Conservation (phyloP, 1,284 basidiomycete species). For the Leccinum ponderosum region DNA sequence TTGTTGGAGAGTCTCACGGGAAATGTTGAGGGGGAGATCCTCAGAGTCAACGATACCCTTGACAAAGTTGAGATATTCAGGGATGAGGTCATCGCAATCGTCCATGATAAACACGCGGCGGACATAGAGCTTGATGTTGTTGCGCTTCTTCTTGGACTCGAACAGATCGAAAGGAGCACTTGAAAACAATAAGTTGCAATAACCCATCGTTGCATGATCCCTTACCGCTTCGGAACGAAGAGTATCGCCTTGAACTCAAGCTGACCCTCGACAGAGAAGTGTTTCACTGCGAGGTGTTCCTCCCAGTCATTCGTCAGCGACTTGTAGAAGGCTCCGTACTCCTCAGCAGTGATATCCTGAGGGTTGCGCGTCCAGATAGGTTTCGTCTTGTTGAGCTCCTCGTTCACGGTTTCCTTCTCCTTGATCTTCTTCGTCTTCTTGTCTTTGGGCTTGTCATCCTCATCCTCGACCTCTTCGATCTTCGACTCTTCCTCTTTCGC, state of each 20-base stretch:
- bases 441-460: conserved; percentile 84
- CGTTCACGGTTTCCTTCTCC: conserved; percentile 86
- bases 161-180: conserved; percentile 99
- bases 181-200: conserved; percentile 9
- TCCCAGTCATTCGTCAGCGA: conserved; percentile 99
- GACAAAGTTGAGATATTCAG: conserved; percentile 99
- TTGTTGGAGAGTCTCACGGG: conserved; percentile 99
- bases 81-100: conserved; percentile 99
- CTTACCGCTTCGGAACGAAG: conserved; percentile 92
- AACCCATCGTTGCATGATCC: conserved; percentile 4
- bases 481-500: conserved; percentile 70
- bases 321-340: conserved; percentile 99
- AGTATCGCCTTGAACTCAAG: conserved; percentile 99
- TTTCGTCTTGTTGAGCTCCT: conserved; percentile 99
- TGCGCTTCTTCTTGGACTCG: conserved; percentile 99
- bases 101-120: conserved; percentile 99
- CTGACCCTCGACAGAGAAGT: conserved; percentile 99
- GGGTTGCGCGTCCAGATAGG: conserved; percentile 99
- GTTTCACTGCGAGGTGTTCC: conserved; percentile 98
- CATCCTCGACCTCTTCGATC: conserved; percentile 79
- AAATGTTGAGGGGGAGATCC: conserved; percentile 99
- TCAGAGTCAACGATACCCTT: conserved; percentile 99
- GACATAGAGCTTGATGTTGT: conserved; percentile 99
- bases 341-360: conserved; percentile 88
- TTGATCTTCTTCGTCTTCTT: conserved; percentile 99